These are phyloP conservation scores for Furcasterigmium furcatum DNA, from an alignment of 2,329 filamentous ascomycete species.

Conservation along the genomic window DNA sequence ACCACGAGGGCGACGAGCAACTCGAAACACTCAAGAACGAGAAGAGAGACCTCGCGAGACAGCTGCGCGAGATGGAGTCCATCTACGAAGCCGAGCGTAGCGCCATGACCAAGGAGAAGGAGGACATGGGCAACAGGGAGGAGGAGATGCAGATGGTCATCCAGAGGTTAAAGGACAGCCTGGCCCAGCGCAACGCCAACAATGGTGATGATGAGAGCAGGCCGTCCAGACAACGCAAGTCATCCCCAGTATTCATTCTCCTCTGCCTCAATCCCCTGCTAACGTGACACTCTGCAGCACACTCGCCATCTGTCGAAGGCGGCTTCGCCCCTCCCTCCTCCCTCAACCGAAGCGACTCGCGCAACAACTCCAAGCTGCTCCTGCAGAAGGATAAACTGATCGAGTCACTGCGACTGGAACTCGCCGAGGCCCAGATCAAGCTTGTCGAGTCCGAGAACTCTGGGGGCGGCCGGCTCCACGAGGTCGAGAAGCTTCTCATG, in stretches of 20 bases:
- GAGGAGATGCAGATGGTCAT: constrained; percentile 90
- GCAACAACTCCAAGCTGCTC: constrained; percentile 84
- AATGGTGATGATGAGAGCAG: constrained; percentile 51
- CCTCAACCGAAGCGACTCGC: constrained; percentile 81
- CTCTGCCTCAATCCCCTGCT: neutral
- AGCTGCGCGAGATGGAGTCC: constrained; percentile 86
- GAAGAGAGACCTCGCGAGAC: constrained; percentile 76
- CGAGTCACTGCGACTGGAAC: constrained; percentile 83
- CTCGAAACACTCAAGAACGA: constrained; percentile 79
- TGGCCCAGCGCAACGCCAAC: constrained; percentile 66
- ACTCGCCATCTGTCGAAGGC: constrained; percentile 67
- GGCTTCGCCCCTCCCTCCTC: constrained; percentile 86
- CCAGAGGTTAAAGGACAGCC: constrained; percentile 84
- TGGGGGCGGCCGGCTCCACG: constrained; percentile 80
- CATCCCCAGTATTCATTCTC: neutral
- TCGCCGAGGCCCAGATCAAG: constrained; percentile 94
- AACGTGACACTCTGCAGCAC: constrained; percentile 17
- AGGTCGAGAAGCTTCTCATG: constrained; percentile 86
- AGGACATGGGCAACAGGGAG: constrained; percentile 78
- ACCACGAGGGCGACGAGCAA: constrained; percentile 82
- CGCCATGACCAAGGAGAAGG: constrained; percentile 86
- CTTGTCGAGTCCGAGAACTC: constrained; percentile 91
- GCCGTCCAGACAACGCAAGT: constrained; percentile 56
- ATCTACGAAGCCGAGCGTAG: constrained; percentile 90
- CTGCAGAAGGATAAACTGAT: constrained; percentile 97